Percentiles rank a stretch among this genome's conserved stretches.
Conservation (phyloP, 2,329 filamentous ascomycete genomes). For the Chalara sp. region DNA sequence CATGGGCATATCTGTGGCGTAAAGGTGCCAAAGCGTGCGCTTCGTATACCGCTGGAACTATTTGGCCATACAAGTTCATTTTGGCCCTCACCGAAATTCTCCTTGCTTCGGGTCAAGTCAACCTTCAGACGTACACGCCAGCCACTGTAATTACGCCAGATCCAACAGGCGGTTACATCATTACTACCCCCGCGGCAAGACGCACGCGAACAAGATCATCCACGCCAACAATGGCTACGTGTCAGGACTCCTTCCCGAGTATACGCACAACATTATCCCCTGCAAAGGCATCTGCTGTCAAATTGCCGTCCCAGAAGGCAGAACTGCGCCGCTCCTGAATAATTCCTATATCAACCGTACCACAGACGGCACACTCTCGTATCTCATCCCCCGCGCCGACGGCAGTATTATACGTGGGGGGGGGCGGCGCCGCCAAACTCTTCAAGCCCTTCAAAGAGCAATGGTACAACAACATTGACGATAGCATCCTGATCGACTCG, state of each 20-base stretch:
- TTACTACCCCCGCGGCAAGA: slow-evolving; percentile 48
- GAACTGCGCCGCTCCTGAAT: slow-evolving; percentile 10
- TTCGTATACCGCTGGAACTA: slow-evolving; percentile 4
- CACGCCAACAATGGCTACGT: slow-evolving; percentile 65
- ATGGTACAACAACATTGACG: slow-evolving; percentile 42
- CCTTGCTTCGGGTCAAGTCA: slow-evolving; percentile 34
- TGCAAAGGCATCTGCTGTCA: slow-evolving; percentile 41
- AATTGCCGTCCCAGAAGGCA: slow-evolving; percentile 20
- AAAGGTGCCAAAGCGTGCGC: slow-evolving; percentile 2
- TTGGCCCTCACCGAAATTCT: slow-evolving; percentile 42
- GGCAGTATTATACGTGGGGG: slow-evolving; percentile 30
- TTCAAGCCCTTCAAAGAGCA: slow-evolving; percentile 25
- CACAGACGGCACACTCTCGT: slow-evolving; percentile 10
- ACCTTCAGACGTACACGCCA: slow-evolving; percentile 44
- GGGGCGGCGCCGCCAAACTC: slow-evolving; percentile 33
- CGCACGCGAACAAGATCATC: slow-evolving; percentile 48
- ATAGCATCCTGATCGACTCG: slow-evolving; percentile 35
- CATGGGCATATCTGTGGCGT: slow-evolving; percentile 7
- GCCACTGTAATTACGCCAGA: slow-evolving; percentile 32
- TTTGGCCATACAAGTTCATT: slow-evolving; percentile 55
- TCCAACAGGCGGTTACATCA: slow-evolving; percentile 6
- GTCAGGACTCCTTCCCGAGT: slow-evolving; percentile 50
- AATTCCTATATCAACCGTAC: slow-evolving; percentile 13
- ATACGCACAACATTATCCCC: slow-evolving; percentile 54
- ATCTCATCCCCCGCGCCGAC: slow-evolving; percentile 24